A percentile compares a stretch with the other conserved stretches of the same genome.
Conservation (phyloP, 2,329 filamentous ascomycete genomes). For the Botrytis tulipae region DNA sequence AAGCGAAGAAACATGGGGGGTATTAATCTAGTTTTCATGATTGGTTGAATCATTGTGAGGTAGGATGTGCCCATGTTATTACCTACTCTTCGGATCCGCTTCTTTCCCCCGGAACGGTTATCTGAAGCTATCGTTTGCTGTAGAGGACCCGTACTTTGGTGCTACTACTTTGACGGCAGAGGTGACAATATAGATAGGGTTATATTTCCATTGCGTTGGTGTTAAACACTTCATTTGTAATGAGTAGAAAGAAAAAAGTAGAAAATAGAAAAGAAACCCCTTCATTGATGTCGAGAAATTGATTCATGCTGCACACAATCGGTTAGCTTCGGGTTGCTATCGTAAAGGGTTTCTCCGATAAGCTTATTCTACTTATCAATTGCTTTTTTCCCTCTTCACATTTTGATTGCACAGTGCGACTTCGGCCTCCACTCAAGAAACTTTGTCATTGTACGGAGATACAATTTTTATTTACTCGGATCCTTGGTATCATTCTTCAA, state of each 20-base stretch:
- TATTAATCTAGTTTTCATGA: slow-evolving; percentile 9
- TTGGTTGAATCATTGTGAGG: background rate
- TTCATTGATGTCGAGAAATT: background rate
- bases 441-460: slow-evolving; percentile 3
- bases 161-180: background rate
- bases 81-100: slow-evolving; percentile 9
- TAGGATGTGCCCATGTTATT: background rate
- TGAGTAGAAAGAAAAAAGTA: background rate
- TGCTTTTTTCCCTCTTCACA: background rate
- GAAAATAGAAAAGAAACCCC: background rate
- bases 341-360: slow-evolving; percentile 8
- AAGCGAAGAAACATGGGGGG: slow-evolving; percentile 9
- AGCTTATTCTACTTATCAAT: background rate
- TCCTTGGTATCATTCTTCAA: background rate
- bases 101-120: slow-evolving; percentile 6
- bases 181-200: too few species aligned
- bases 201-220: background rate
- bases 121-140: background rate
- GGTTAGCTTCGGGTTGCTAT: slow-evolving; percentile 7
- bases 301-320: background rate
- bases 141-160: background rate
- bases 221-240: too few species aligned
- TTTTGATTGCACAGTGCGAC: background rate
- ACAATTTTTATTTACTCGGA: background rate
- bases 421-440: slow-evolving; percentile 6